These are phyloP conservation scores for Prunus kanzakura DNA, from an alignment of 306 rosid genomes.

Conservation along the genomic window DNA sequence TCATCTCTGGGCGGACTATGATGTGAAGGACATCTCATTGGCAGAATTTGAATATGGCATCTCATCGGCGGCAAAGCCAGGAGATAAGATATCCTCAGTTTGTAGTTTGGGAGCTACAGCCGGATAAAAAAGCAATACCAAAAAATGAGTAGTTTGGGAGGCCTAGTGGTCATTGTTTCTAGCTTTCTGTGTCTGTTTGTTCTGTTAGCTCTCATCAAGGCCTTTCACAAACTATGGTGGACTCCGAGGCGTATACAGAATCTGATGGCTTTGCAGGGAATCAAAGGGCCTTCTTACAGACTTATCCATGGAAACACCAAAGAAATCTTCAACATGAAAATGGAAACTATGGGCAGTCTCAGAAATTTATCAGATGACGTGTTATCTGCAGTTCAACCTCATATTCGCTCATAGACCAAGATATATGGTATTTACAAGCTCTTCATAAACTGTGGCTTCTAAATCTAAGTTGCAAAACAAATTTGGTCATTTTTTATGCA, in stretches of 20 bases:
- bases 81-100: neutral
- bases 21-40: neutral
- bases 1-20: neutral
- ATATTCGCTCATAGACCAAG: slow-evolving; percentile 13
- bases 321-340: slow-evolving; percentile 6
- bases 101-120: neutral
- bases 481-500: neutral
- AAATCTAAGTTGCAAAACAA: neutral
- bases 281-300: slow-evolving; percentile 24
- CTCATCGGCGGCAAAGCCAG: neutral
- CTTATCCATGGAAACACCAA: slow-evolving; percentile 22
- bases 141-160: neutral
- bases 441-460: neutral
- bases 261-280: too few species aligned
- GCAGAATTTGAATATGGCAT: neutral
- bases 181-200: slow-evolving; percentile 1
- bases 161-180: neutral
- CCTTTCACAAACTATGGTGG: too few species aligned
- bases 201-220: neutral
- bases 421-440: neutral
- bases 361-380: neutral
- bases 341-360: slow-evolving; percentile 1
- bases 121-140: neutral
- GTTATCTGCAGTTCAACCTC: slow-evolving; percentile 10
- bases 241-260: too few species aligned